Evolutionary conservation across 441 rosid genomes (phyloP), one percentile per base, ranked within the genome.

Genomic region (Populus hybrid): DNA sequence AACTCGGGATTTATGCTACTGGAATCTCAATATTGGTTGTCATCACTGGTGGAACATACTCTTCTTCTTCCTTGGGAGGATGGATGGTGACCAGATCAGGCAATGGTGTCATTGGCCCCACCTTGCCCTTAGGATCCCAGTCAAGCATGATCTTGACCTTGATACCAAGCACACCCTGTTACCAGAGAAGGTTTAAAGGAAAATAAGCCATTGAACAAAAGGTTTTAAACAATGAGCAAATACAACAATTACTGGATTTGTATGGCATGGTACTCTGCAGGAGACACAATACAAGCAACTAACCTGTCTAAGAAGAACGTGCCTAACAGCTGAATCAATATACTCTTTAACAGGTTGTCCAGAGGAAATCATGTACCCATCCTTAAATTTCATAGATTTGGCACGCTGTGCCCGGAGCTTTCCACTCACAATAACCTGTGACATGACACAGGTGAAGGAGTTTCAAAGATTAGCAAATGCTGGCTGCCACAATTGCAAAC

Each of bases 261-360:
- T 50, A 50, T 16, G 57, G 1, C 1, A 67, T 10, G 5, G n/a
- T 7, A 23, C 8, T 3, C 35, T 21, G 7, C 21, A 8, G n/a
- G 6, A 21, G 26, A 24, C 5, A 26, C 26, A n/a, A 42, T 6
- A 7, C 11, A 23, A 20, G 4, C 8, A 11, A 3, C 74, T 18
- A 78, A 90, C 94, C 93, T 91, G 94, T 30, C 32, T 3, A 30
- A 30, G 32, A 30, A 30, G 32, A 30, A 30, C 32, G 3, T 30
- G 32, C 32, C 32, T 30, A 30, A 30, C 32, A 30, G 32, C 32
- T 30, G 32, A 30, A 30, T 30, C 32, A 30, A 30, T 30, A 30
- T 30, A 30, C 32, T 30, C 32, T 30, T 30, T 30, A 30, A 30
- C 32, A 30, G 32, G 32, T 30, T 30, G 32, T 4, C 32, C 32